Percentiles rank a stretch among this genome's conserved stretches.
phyloP scores from a whole-genome alignment of 2,329 filamentous ascomycete species.

The Aspergillus costaricaensis region DNA sequence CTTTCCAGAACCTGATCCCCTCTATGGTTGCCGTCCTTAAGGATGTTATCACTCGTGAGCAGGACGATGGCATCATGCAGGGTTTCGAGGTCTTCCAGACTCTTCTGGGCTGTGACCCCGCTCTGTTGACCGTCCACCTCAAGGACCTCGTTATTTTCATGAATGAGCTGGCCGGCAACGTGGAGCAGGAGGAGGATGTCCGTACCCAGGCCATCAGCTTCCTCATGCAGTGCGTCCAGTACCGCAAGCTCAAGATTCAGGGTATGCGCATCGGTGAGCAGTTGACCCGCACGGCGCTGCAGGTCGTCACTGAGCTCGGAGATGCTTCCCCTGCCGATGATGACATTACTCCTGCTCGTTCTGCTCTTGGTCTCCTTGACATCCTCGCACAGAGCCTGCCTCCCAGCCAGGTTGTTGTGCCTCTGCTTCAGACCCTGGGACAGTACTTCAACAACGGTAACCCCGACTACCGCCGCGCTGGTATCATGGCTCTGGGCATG shows the following conservation, averaged over 20 bases:
- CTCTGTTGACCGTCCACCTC: constrained; percentile 80
- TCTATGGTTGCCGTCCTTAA: constrained; percentile 89
- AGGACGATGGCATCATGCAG: constrained; percentile 86
- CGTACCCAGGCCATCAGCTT: constrained; percentile 89
- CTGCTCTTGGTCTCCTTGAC: constrained; percentile 84
- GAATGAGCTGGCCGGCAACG: constrained; percentile 80
- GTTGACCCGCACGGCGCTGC: constrained; percentile 82
- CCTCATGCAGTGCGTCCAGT: constrained; percentile 87
- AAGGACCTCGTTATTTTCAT: constrained; percentile 91
- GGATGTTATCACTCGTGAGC: constrained; percentile 72
- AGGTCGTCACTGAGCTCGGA: constrained; percentile 87
- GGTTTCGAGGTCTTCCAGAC: constrained; percentile 97
- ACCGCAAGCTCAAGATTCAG: constrained; percentile 94
- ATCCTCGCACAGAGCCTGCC: constrained; percentile 85
- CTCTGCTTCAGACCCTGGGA: constrained; percentile 82
- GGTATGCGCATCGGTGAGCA: constrained; percentile 82
- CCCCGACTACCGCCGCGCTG: constrained; percentile 80
- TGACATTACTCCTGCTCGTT: constrained; percentile 80
- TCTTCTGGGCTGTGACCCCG: constrained; percentile 83
- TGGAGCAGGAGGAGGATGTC: constrained; percentile 76
- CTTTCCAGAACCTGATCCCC: constrained; percentile 79
- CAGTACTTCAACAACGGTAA: constrained; percentile 74
- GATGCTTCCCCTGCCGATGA: constrained; percentile 70
- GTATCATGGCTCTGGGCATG: constrained; percentile 88
- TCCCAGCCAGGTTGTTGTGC: constrained; percentile 90